Conservation (phyloP, 116 monocot genomes). For the Papilionanthe hybrid region DNA sequence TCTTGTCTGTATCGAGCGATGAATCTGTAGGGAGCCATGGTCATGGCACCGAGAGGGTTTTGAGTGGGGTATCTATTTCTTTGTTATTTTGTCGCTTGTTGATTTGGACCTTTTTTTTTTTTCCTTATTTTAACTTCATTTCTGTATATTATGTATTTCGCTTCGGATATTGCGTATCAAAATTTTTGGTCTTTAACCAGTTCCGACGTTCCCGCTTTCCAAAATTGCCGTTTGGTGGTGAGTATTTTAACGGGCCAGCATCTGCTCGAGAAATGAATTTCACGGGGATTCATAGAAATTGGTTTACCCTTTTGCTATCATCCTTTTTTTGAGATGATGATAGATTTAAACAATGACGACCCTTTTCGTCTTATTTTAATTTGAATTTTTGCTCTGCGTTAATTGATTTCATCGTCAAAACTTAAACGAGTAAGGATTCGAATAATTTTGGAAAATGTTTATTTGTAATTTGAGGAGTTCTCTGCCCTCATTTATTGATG, state of each 20-base stretch:
- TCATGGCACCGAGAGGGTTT: neutral
- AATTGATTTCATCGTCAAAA: neutral
- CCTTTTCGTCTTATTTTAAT: neutral
- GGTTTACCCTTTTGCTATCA: neutral
- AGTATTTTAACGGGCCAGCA: neutral
- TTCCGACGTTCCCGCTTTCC: neutral
- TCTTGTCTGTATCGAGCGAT: neutral
- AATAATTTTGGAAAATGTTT: neutral
- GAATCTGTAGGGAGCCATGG: neutral
- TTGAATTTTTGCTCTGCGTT: neutral
- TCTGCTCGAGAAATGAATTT: neutral
- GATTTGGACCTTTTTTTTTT: neutral
- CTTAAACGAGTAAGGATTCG: neutral
- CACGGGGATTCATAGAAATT: neutral
- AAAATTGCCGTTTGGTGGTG: neutral
- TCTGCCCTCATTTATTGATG: neutral
- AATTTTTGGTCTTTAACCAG: too few species aligned
- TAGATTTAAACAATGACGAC: neutral
- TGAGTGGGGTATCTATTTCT: neutral
- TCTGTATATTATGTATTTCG: neutral
- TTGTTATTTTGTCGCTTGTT: neutral
- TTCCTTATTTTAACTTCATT: neutral
- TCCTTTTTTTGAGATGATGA: neutral
- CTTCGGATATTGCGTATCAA: neutral
- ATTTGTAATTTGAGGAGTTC: neutral